These are phyloP conservation scores for Cladosporium sp. DNA, from an alignment of 2,329 filamentous ascomycete genomes.

Conservation along the genomic window DNA sequence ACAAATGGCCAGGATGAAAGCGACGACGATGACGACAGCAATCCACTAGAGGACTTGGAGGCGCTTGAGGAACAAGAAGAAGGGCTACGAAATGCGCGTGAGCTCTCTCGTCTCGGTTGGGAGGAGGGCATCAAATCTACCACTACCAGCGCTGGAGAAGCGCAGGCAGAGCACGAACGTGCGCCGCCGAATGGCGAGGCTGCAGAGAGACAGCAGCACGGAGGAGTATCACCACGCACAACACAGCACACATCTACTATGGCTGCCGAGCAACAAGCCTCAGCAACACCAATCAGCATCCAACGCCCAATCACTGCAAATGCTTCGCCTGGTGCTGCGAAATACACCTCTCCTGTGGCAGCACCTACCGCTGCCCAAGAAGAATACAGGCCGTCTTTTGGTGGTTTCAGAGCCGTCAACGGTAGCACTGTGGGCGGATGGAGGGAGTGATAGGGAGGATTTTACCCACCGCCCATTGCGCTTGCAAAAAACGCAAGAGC, in stretches of 20 bases:
- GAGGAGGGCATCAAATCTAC: conserved; percentile 18
- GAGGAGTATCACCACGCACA: background rate
- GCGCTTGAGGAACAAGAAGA: conserved; percentile 32
- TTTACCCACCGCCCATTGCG: too few relatives aligned
- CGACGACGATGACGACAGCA: conserved; percentile 32
- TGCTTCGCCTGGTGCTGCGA: background rate
- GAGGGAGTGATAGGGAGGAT: too few relatives aligned
- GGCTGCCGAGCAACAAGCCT: background rate
- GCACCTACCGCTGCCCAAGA: background rate
- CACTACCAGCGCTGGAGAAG: background rate
- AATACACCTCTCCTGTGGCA: background rate
- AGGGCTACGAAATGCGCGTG: conserved; percentile 27
- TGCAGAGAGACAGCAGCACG: background rate
- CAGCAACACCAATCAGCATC: background rate
- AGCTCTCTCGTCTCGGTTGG: conserved; percentile 27
- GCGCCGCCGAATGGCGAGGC: background rate
- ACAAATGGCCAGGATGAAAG: conserved; percentile 19
- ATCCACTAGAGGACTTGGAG: conserved; percentile 32
- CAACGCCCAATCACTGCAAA: background rate
- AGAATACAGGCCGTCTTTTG: background rate
- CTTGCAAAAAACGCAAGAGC: background rate
- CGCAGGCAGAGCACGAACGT: background rate
- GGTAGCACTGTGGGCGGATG: background rate
- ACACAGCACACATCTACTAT: background rate
- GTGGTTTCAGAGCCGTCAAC: conserved; percentile 6